Base-by-base conservation (phyloP, 2,329 filamentous ascomycete genomes). In the Moelleriella libera region DNA sequence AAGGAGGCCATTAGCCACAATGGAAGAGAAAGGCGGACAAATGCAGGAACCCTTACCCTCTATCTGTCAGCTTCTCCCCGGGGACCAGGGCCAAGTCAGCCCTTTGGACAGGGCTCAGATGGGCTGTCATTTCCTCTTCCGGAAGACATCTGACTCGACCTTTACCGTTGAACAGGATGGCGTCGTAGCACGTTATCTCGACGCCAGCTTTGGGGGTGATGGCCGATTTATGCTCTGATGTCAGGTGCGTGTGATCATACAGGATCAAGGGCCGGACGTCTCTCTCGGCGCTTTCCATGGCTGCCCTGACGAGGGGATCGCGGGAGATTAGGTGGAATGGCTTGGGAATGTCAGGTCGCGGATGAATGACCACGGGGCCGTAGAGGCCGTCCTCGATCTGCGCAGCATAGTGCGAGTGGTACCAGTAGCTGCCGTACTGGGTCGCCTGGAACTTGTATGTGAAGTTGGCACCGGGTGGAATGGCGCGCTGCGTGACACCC, bases 91-190 rank as follows among this genome's bases (percentile, higher is more conserved):
- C 39, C 0, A 70, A 52, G 4, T 62, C 57, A 0, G 34, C 31
- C 45, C 57, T 55, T 37, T 70, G 67, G 3, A 57, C 48, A 0
- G 57, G 11, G 4, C 50, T 61, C 14, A 65, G 50, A 6, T 67
- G 64, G 2, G 63, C 55, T 31, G 65, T 59, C 5, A 78, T 64
- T 40, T 72, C 63, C 5, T 65, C 64, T 5, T 63, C 60, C 0
- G 67, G 57, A 41, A 72, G 64, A 55, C 78, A 82, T 44, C 71
- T 61, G 0, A 77, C 70, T 1, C 66, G 64, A 3, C 78, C 78
- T 52, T 78, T 76, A 29, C 80, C 80, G 49, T 83, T 82, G 45
- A 83, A 66, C 9, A 83, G 60, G 11, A 83, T 63, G 0, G 76
- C 71, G 54, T 82, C 78, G 51, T 76, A 75, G 62, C 80, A 83